A percentile compares a stretch with the other conserved stretches of the same genome.
phyloP scores from a whole-genome alignment of 352 stramenopile genomes.

The Globisporangium abappressorium region DNA sequence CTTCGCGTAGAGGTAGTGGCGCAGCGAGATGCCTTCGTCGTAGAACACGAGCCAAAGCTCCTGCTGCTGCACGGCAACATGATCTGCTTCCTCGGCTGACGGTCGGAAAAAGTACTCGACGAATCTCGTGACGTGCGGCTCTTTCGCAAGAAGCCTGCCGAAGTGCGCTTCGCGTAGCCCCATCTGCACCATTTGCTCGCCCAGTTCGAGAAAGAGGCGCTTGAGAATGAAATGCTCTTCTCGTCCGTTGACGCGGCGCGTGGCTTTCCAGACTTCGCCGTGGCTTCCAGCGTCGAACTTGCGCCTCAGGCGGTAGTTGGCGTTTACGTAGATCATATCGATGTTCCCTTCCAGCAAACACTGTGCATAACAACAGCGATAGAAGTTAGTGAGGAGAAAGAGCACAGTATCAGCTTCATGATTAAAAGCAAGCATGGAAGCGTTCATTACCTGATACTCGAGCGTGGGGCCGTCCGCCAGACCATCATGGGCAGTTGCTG shows the following conservation, averaged over 20 bases:
- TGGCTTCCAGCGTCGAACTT: conserved; percentile 85
- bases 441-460: conserved; percentile 50
- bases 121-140: conserved; percentile 78
- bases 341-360: conserved; percentile 55
- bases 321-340: conserved; percentile 67
- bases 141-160: conserved; percentile 38
- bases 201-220: conserved; percentile 72
- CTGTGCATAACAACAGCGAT: conserved; percentile 10
- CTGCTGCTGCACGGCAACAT: conserved; percentile 19
- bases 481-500: neutral
- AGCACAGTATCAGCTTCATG: neutral
- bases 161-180: conserved; percentile 85
- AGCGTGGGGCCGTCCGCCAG: conserved; percentile 51
- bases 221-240: conserved; percentile 82
- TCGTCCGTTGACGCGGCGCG: conserved; percentile 15
- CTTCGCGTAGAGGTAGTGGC: conserved; percentile 83
- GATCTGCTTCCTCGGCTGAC: neutral
- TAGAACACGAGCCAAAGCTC: conserved; percentile 91
- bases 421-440: neutral
- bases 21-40: conserved; percentile 86
- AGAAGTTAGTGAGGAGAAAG: neutral
- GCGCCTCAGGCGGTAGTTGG: conserved; percentile 68
- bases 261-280: conserved; percentile 79
- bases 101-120: conserved; percentile 87
- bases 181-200: conserved; percentile 66